phyloP scores from a whole-genome alignment of 441 rosid genomes.

The Corymbia calophylla region DNA sequence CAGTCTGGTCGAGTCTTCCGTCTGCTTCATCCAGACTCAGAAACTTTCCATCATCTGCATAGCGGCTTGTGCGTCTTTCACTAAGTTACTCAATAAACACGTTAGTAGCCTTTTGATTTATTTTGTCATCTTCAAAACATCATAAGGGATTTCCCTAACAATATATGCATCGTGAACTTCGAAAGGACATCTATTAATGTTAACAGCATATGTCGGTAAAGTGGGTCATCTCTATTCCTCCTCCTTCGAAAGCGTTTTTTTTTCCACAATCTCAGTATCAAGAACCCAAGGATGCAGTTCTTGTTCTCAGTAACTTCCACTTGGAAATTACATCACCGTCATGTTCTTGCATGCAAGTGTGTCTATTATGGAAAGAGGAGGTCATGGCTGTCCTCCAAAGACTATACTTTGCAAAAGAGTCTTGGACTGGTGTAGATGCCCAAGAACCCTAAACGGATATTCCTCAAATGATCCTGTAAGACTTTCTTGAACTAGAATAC shows the following conservation, averaged over 20 bases:
- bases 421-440: not conserved
- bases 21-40: too few relatives aligned
- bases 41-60: too few relatives aligned
- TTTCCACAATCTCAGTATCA: not conserved
- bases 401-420: not conserved
- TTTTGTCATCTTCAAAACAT: too few relatives aligned
- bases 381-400: not conserved
- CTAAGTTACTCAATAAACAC: too few relatives aligned
- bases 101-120: too few relatives aligned
- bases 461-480: not conserved
- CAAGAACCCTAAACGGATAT: not conserved
- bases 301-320: not conserved
- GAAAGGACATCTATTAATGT: not conserved
- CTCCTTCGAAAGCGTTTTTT: not conserved
- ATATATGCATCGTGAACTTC: not conserved
- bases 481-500: not conserved
- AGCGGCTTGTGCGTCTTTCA: too few relatives aligned
- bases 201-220: not conserved
- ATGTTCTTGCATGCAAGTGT: not conserved
- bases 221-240: not conserved
- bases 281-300: not conserved
- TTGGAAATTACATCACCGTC: not conserved
- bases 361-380: not conserved
- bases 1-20: too few relatives aligned
- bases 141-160: too few relatives aligned